phyloP scores from a whole-genome alignment of 179 eudicot species.

The Gypsophila paniculata region DNA sequence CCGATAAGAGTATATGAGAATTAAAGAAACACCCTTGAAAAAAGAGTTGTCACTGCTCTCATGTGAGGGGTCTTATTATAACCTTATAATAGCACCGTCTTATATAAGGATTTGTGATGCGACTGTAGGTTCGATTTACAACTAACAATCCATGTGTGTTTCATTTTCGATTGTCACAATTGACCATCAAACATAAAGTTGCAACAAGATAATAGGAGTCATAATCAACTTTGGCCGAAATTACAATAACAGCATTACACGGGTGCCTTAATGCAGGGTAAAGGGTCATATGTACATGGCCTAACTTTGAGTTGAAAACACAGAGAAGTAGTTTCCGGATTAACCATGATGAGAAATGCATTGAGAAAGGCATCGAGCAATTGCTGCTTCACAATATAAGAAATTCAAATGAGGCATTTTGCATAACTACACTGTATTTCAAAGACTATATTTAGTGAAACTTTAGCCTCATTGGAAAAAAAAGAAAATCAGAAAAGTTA shows the following conservation, averaged over 20 bases:
- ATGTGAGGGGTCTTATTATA: too few relatives aligned
- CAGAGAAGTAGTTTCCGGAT: background rate
- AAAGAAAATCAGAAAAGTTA: background rate
- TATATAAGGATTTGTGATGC: too few relatives aligned
- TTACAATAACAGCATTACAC: background rate
- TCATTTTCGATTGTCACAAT: background rate
- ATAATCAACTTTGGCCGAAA: background rate
- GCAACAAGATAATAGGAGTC: background rate
- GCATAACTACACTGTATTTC: background rate
- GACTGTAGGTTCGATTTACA: background rate
- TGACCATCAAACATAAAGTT: background rate
- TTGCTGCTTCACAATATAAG: background rate
- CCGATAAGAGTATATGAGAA: too few relatives aligned
- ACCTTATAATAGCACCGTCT: too few relatives aligned
- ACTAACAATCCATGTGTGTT: background rate
- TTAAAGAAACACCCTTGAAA: too few relatives aligned
- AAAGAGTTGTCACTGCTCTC: too few relatives aligned
- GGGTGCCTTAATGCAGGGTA: background rate
- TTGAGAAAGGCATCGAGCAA: background rate
- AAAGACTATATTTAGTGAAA: background rate
- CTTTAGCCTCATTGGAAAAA: background rate
- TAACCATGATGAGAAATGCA: background rate
- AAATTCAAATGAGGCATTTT: slow-evolving; percentile 3
- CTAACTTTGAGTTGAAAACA: background rate
- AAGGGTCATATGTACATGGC: background rate